Evolutionary conservation across 2,329 filamentous ascomycete genomes (phyloP).

Genomic region (Daldinia sp.): DNA sequence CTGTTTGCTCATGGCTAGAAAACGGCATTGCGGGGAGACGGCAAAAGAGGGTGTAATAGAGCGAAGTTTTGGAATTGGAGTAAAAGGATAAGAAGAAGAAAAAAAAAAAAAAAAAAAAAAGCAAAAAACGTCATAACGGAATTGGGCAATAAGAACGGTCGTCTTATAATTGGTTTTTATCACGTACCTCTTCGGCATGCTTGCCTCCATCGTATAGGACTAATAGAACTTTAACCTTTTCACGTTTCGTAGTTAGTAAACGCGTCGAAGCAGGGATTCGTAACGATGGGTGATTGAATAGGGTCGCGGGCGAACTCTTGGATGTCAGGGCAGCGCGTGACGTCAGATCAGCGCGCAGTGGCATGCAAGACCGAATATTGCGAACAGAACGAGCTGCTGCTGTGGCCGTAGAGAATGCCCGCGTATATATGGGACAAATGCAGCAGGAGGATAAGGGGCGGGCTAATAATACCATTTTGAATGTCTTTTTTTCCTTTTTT

Average conservation of each 20-base stretch:
- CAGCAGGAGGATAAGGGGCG: constrained; percentile 62
- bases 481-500: constrained; percentile 8
- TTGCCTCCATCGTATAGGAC: constrained; percentile 92
- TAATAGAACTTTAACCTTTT: constrained; percentile 92
- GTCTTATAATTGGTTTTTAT: not conserved
- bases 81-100: not conserved
- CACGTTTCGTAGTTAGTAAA: constrained; percentile 60
- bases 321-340: constrained; percentile 39
- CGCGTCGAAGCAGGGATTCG: constrained; percentile 63
- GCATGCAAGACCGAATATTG: constrained; percentile 35
- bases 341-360: constrained; percentile 40
- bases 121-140: constrained; percentile 1
- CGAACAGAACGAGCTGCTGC: constrained; percentile 42
- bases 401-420: constrained; percentile 41
- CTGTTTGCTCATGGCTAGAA: constrained; percentile 25
- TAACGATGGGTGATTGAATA: constrained; percentile 47
- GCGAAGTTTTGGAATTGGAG: not conserved
- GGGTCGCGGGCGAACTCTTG: constrained; percentile 45
- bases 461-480: constrained; percentile 64
- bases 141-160: constrained; percentile 10
- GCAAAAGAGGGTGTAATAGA: constrained; percentile 16
- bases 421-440: constrained; percentile 41
- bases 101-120: constrained; percentile 3
- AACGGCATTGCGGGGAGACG: constrained; percentile 28
- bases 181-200: constrained; percentile 83